Conservation (phyloP, 2,329 filamentous ascomycete genomes). For the Colletotrichum gigasporum region DNA sequence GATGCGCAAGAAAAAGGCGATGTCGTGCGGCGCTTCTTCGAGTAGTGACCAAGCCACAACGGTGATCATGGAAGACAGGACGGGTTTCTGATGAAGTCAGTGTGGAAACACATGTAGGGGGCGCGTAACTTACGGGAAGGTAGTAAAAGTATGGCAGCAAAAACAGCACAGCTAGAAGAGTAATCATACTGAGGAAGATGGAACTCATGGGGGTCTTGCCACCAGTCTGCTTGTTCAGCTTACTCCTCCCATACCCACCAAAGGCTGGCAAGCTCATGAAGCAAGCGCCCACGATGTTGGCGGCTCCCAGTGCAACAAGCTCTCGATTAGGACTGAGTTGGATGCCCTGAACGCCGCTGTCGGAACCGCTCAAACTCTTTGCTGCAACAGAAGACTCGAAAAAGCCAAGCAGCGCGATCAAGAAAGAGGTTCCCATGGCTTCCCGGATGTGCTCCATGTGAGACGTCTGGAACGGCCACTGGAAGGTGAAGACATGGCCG, state of each 20-base stretch:
- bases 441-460: conserved; percentile 86
- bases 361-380: conserved; percentile 80
- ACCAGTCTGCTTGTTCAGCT: conserved; percentile 92
- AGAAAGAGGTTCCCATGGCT: conserved; percentile 88
- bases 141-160: conserved; percentile 94
- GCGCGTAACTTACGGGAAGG: conserved; percentile 75
- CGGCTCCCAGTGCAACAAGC: conserved; percentile 88
- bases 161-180: conserved; percentile 82
- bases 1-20: conserved; percentile 88
- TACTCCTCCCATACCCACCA: conserved; percentile 94
- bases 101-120: neutral
- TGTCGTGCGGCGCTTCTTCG: conserved; percentile 93
- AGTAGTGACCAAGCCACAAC: conserved; percentile 95
- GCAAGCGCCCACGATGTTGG: conserved; percentile 89
- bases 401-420: conserved; percentile 96
- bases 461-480: conserved; percentile 82
- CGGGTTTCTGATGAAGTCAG: conserved; percentile 75
- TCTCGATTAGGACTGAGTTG: conserved; percentile 91
- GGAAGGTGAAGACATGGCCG: conserved; percentile 79
- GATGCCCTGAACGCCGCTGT: conserved; percentile 79
- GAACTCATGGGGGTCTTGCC: conserved; percentile 95
- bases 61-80: conserved; percentile 92
- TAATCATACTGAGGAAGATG: conserved; percentile 84
- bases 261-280: conserved; percentile 95
- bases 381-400: conserved; percentile 97